Evolutionary conservation across 2,329 filamentous ascomycete species (phyloP), one percentile per base, ranked within the genome.

Genomic region (Botrytis cinerea): DNA sequence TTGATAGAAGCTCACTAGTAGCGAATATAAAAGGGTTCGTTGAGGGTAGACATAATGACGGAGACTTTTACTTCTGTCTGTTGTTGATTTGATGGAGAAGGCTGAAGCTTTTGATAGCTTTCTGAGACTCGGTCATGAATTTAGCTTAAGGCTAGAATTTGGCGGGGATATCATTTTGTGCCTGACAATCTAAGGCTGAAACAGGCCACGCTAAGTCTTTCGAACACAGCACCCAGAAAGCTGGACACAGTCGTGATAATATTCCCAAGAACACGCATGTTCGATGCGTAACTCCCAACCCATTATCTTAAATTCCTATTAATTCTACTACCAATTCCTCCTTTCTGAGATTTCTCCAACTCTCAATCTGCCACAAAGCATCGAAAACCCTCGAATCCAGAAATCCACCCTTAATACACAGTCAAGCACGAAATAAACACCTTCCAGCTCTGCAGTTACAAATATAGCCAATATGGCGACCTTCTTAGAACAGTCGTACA

Each of bases 401-500:
- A 64, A 75, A 73, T 75, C 74, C 63, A 67, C 72, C 54, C 74
- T 70, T 73, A 54, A 70, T 61, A 61, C 57, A 32, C 45, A 70
- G 35, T 43, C 70, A 76, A 72, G 48, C 70, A 74, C 73, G 75
- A 74, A 77, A 74, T 74, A 74, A 73, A 76, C 74, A 76, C 46
- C 66, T 69, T 74, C 72, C 77, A 76, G 75, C 73, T 69, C 72
- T 62, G 69, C 72, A 71, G 71, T 63, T 38, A 69, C 70, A 74
- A 68, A 66, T 66, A 73, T 71, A 75, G 79, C 82, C 88, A 92
- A 79, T 84, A 99, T 98, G 95, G 92, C 95, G 85, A 92, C 92
- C 79, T 98, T 97, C 83, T 89, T 98, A 76, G 96, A 99, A 83
- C 92, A 93, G 83, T 89, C 96, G 78, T 99, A 98, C 88, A 98